Conservation (phyloP, 2,329 filamentous ascomycete genomes). For the Sphaerulina musiva region DNA sequence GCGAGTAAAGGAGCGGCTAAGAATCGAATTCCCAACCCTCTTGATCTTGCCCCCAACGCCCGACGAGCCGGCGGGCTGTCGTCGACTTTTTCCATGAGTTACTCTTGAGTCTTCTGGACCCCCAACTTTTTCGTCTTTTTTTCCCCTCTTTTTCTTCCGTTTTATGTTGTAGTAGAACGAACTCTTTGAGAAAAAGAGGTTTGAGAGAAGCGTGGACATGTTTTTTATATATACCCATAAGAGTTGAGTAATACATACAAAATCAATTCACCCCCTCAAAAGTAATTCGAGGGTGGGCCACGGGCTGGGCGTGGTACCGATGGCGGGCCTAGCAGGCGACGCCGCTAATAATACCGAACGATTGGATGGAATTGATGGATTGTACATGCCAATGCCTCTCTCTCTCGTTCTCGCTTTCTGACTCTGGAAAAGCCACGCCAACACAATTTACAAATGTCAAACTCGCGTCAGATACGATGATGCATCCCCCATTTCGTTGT, state of each 20-base stretch:
- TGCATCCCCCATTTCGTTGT: not conserved
- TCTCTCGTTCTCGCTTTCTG: not conserved
- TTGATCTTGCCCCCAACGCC: not conserved
- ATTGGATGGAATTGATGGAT: too few species aligned
- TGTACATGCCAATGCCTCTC: too few species aligned
- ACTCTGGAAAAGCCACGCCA: not conserved
- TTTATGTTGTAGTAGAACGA: not conserved
- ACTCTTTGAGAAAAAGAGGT: not conserved
- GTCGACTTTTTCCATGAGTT: constrained; percentile 5
- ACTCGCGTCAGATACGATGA: not conserved
- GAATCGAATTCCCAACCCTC: constrained; percentile 5
- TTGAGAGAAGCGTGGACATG: too few species aligned
- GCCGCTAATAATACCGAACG: too few species aligned
- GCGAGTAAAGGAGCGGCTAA: constrained; percentile 18
- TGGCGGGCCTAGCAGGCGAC: not conserved
- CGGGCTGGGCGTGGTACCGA: not conserved
- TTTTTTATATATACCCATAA: too few species aligned
- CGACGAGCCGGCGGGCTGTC: not conserved
- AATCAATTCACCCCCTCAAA: too few species aligned
- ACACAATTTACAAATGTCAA: not conserved
- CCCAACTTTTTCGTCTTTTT: not conserved
- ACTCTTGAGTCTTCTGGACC: too few species aligned
- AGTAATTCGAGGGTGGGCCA: not conserved
- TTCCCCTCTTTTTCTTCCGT: not conserved
- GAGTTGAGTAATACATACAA: too few species aligned